These are phyloP conservation scores for Candida broadrunensis DNA, from an alignment of 805 yeast species.

Conservation along the genomic window DNA sequence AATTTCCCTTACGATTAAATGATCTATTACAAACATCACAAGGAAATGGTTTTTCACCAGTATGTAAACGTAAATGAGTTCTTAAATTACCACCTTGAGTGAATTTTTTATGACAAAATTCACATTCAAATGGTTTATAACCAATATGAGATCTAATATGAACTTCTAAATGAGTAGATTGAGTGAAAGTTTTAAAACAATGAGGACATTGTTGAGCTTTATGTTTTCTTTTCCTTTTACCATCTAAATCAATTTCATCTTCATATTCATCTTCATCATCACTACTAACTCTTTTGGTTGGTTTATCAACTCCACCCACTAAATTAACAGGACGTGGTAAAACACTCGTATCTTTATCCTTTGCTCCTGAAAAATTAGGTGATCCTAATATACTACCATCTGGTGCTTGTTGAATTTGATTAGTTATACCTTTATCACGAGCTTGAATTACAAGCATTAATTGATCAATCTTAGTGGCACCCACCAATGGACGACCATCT, in stretches of 20 bases:
- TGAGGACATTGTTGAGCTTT: slow-evolving; percentile 71
- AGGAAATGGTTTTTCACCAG: slow-evolving; percentile 87
- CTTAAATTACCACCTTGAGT: slow-evolving; percentile 89
- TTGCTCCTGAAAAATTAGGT: slow-evolving; percentile 10
- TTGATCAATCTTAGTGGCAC: slow-evolving; percentile 88
- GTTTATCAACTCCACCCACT: slow-evolving; percentile 80
- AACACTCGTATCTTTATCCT: slow-evolving; percentile 26
- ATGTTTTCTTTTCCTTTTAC: slow-evolving; percentile 17
- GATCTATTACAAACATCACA: slow-evolving; percentile 74
- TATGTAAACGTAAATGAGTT: slow-evolving; percentile 81
- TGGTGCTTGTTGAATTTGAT: slow-evolving; percentile 58
- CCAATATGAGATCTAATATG: slow-evolving; percentile 88
- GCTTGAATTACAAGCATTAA: slow-evolving; percentile 90
- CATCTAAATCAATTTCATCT: slow-evolving; percentile 16
- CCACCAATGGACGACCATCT: slow-evolving; percentile 68
- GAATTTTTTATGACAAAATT: slow-evolving; percentile 73
- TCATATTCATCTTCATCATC: slow-evolving; percentile 12
- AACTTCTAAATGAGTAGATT: slow-evolving; percentile 88
- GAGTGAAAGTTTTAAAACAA: slow-evolving; percentile 79
- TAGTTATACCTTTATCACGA: slow-evolving; percentile 70
- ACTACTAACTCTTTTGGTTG: slow-evolving; percentile 23
- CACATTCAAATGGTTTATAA: slow-evolving; percentile 77
- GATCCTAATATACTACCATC: slow-evolving; percentile 67
- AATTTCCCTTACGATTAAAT: slow-evolving; percentile 88
- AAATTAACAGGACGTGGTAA: slow-evolving; percentile 58